Evolutionary conservation across 106 monocot species (phyloP), one percentile per base, ranked within the genome.

Genomic region (Allium fistulosum): DNA sequence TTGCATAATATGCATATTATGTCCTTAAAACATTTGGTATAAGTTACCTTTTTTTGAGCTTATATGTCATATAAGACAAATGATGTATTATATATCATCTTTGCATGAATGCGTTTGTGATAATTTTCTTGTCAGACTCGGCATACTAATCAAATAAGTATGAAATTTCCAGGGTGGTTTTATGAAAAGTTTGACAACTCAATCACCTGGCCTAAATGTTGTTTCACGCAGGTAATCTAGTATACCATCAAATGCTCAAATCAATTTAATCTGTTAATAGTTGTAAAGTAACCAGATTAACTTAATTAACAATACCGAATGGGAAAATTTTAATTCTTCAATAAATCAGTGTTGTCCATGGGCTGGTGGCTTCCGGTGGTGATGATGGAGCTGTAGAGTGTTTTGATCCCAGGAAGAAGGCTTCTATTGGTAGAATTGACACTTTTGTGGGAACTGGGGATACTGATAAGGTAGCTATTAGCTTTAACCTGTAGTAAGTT

Each of bases 311-410:
- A 37, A 37, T 37, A 37, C 5, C 5, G 37, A 37, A 37, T 66
- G 26, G 51, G 27, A 18, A 47, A 12, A 6, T 58, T 59, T 28
- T 72, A 47, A 22, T 37, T 49, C 2, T 4, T 26, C 18, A 26
- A 27, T 14, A 63, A 13, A 49, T 17, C 59, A 97, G 96, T 62
- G 53, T 26, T 8, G 60, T 92, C 62, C 97, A 99, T 87, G 97
- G 97, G 48, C 89, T 99, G 73, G 70, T 99, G 84, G 97, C 89
- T 73, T 84, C 80, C 84, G 97, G 97, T 77, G 97, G 97, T 77
- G 92, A 99, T 59, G 97, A 99, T 81, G 97, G 97, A 55, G 84
- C 79, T 59, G 82, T 92, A 7, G 97, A 99, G 68, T 99, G 89
- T 73, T 99, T 92, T 85, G 97, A 99, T 77, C 77, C 74, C 74